Conservation (phyloP, 2,329 filamentous ascomycete genomes). For the Epichloe uncinata region DNA sequence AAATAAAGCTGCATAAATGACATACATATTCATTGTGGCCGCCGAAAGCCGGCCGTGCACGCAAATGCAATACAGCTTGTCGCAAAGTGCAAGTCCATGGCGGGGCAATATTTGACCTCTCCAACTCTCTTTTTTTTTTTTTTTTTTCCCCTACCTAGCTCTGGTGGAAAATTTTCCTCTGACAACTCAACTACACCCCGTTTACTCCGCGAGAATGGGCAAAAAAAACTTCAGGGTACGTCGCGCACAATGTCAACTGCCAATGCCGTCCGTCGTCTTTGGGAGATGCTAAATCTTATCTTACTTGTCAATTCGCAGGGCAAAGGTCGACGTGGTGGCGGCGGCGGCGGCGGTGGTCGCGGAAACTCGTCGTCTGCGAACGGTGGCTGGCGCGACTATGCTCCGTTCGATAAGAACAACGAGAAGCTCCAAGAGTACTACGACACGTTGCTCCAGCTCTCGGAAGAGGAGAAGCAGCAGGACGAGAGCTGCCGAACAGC, state of each 20-base stretch:
- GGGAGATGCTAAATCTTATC: constrained; percentile 4
- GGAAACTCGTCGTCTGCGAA: constrained; percentile 9
- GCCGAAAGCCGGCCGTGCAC: no score
- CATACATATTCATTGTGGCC: no score
- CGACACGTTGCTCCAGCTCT: constrained; percentile 59
- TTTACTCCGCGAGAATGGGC: constrained; percentile 19
- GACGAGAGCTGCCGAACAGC: constrained; percentile 83
- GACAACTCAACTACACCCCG: neutral
- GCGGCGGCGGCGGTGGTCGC: constrained; percentile 19
- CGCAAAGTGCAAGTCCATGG: neutral
- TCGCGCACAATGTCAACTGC: neutral
- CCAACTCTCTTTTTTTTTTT: no score
- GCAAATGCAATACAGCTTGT: neutral
- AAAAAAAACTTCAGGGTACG: constrained; percentile 24
- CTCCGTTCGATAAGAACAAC: constrained; percentile 57
- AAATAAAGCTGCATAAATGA: no score
- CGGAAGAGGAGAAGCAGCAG: constrained; percentile 60
- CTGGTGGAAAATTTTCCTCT: neutral
- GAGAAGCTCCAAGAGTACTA: constrained; percentile 80
- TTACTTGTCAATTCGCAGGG: constrained; percentile 15
- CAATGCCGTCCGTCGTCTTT: neutral
- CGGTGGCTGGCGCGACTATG: constrained; percentile 23
- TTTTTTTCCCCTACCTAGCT: no score
- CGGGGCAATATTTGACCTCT: neutral
- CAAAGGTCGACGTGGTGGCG: constrained; percentile 23